Evolutionary conservation across 73 alveolate species (phyloP).

Genomic region (Uronychia binucleata): DNA sequence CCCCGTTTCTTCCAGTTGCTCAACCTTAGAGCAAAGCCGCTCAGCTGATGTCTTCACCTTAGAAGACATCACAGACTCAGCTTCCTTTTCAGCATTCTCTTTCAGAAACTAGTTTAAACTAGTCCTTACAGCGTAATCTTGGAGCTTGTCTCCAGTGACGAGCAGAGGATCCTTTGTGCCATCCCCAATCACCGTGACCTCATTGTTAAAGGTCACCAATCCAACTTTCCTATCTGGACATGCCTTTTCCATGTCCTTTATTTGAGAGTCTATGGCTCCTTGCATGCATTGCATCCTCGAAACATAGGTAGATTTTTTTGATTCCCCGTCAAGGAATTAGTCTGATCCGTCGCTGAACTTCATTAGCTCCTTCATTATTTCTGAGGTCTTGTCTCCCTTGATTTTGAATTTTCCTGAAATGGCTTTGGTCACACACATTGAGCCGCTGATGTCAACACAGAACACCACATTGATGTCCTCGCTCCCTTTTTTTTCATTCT

Average conservation of each 20-base stretch:
- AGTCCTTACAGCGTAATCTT: too few relatives aligned
- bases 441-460: constrained; percentile 91
- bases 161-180: constrained; percentile 74
- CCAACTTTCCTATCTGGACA: constrained; percentile 88
- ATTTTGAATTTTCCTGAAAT: constrained; percentile 69
- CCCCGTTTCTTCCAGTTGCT: constrained; percentile 78
- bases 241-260: constrained; percentile 53
- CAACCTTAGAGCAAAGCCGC: constrained; percentile 48
- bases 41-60: constrained; percentile 69
- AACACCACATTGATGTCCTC: constrained; percentile 65
- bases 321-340: constrained; percentile 45
- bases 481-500: constrained; percentile 12
- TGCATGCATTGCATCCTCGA: constrained; percentile 78
- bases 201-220: constrained; percentile 88
- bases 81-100: constrained; percentile 47
- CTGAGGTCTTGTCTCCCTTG: constrained; percentile 58
- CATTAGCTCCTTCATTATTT: constrained; percentile 37
- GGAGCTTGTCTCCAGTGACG: constrained; percentile 82
- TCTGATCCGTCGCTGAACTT: constrained; percentile 52
- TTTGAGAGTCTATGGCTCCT: constrained; percentile 79
- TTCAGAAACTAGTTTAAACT: constrained; percentile 46
- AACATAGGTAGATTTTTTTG: constrained; percentile 60
- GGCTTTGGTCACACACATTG: constrained; percentile 85
- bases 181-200: constrained; percentile 89
- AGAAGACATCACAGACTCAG: constrained; percentile 46